These are phyloP conservation scores for Microthlaspi erraticum DNA, from an alignment of 345 rosid genomes.

Conservation along the genomic window DNA sequence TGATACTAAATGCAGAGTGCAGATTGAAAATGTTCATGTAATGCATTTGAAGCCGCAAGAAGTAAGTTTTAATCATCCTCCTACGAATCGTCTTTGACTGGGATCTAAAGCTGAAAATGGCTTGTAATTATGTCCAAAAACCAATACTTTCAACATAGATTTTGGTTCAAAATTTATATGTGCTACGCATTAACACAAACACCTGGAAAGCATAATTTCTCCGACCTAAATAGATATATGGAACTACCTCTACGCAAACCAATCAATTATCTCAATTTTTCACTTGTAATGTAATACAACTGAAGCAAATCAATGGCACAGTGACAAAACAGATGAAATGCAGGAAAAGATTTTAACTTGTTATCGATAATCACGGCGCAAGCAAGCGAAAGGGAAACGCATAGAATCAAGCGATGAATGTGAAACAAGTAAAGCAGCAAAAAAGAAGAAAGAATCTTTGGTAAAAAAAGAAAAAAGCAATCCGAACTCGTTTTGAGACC, in stretches of 20 bases:
- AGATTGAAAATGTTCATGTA: slow-evolving; percentile 10
- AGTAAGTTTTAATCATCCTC: background rate
- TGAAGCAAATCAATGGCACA: slow-evolving; percentile 32
- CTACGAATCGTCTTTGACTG: slow-evolving; percentile 11
- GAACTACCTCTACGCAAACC: slow-evolving; percentile 5
- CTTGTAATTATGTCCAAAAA: background rate
- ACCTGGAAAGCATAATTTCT: slow-evolving; percentile 10
- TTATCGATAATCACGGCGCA: slow-evolving; percentile 8
- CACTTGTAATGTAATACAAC: background rate
- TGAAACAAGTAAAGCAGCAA: slow-evolving; percentile 1
- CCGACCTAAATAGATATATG: slow-evolving; percentile 10
- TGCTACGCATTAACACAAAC: slow-evolving; percentile 9
- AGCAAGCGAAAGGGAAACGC: slow-evolving; percentile 12
- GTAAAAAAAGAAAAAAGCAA: background rate
- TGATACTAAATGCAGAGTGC: slow-evolving; percentile 3
- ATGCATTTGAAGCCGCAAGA: slow-evolving; percentile 17
- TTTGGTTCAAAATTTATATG: background rate
- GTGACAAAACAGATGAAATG: slow-evolving; percentile 5
- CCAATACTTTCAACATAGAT: slow-evolving; percentile 4
- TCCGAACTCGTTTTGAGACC: slow-evolving; percentile 20
- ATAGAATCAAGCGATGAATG: slow-evolving; percentile 21
- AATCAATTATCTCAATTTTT: background rate
- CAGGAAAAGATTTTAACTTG: background rate
- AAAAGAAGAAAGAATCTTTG: slow-evolving; percentile 5
- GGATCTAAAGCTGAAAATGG: slow-evolving; percentile 32